These are phyloP conservation scores for Verticillium albo-atrum DNA, from an alignment of 2,329 filamentous ascomycete genomes.

Conservation along the genomic window DNA sequence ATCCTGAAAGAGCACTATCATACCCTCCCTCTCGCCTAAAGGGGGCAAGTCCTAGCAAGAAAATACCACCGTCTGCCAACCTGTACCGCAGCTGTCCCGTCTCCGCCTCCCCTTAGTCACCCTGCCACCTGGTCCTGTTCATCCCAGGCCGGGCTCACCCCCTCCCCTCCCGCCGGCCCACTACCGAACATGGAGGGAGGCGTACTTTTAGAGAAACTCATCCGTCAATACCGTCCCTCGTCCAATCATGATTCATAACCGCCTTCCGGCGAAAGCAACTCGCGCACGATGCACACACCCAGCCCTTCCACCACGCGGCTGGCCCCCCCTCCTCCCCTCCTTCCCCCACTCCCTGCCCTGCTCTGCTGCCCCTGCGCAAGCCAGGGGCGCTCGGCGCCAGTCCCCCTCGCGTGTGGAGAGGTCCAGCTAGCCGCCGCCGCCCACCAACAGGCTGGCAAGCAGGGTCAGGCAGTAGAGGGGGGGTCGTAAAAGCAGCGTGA, in stretches of 20 bases:
- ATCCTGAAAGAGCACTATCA: constrained; percentile 25
- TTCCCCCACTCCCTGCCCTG: constrained; percentile 4
- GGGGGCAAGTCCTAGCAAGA: constrained; percentile 24
- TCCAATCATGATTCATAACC: constrained; percentile 53
- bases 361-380: neutral
- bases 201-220: constrained; percentile 38
- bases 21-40: constrained; percentile 17
- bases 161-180: neutral
- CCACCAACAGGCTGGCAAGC: neutral
- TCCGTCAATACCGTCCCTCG: constrained; percentile 24
- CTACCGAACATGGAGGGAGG: constrained; percentile 27
- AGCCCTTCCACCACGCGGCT: constrained; percentile 17
- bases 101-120: neutral
- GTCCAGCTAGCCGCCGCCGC: neutral
- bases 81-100: neutral
- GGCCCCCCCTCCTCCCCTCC: neutral
- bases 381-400: neutral
- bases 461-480: neutral
- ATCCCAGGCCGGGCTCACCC: neutral
- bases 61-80: neutral
- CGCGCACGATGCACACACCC: neutral
- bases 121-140: neutral
- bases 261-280: constrained; percentile 15
- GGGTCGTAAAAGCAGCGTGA: constrained; percentile 33
- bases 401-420: neutral